phyloP scores from a whole-genome alignment of 2,329 filamentous ascomycete species.

The Botrytis porri region DNA sequence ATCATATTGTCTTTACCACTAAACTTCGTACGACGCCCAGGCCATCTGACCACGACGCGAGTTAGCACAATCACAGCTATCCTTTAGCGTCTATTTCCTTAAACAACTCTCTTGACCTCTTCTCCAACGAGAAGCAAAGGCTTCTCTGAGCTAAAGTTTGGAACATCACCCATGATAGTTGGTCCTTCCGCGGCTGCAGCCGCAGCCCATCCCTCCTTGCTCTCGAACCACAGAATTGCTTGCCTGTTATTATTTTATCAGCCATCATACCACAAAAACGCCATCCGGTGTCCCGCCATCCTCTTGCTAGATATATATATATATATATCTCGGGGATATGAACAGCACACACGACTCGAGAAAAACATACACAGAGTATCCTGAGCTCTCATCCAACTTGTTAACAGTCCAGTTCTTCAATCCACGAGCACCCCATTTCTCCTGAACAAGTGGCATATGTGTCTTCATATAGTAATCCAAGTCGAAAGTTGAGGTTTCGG shows the following conservation, averaged over 20 bases:
- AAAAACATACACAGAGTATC: neutral
- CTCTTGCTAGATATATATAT: neutral
- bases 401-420: neutral
- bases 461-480: slow-evolving; percentile 11
- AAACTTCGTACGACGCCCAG: neutral
- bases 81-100: neutral
- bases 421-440: slow-evolving; percentile 11
- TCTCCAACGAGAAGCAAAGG: neutral
- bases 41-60: neutral
- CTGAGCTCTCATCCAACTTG: neutral
- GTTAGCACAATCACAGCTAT: neutral
- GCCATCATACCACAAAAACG: neutral
- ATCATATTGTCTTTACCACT: neutral
- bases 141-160: slow-evolving; percentile 10
- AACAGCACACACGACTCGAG: neutral
- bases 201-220: neutral
- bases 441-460: slow-evolving; percentile 14
- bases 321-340: neutral
- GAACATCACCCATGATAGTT: neutral
- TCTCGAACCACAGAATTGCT: slow-evolving; percentile 4
- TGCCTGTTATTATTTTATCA: neutral
- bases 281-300: too few species aligned
- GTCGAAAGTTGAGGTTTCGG: slow-evolving; percentile 16
- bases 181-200: neutral
- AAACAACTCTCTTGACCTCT: neutral